phyloP scores from a whole-genome alignment of 768 basidiomycete species.

The Tylopilus balloui region DNA sequence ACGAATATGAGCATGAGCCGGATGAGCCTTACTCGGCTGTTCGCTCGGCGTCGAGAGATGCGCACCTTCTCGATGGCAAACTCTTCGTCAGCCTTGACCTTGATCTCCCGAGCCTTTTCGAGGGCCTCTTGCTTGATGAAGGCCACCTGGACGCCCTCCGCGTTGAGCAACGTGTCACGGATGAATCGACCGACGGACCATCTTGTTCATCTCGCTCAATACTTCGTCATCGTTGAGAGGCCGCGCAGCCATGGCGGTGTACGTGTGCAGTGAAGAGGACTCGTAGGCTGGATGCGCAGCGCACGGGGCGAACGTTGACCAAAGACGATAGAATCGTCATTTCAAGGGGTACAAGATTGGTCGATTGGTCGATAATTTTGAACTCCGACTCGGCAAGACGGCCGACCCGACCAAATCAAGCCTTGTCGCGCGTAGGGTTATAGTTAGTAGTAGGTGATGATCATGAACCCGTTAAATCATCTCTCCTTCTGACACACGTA shows the following conservation, averaged over 20 bases:
- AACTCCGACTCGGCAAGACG: not conserved
- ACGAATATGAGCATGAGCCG: not conserved
- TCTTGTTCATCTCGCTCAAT: conserved; percentile 96
- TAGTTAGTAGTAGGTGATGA: too few species aligned
- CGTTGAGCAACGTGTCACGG: conserved; percentile 1
- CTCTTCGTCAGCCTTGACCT: conserved; percentile 97
- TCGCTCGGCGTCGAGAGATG: not conserved
- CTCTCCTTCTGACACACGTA: too few species aligned
- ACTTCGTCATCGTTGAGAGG: conserved; percentile 94
- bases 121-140: conserved; percentile 99
- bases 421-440: not conserved
- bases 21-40: not conserved
- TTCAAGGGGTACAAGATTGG: not conserved
- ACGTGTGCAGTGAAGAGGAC: not conserved
- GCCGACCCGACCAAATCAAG: too few species aligned
- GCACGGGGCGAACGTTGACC: not conserved
- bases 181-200: conserved; percentile 52
- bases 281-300: not conserved
- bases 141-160: conserved; percentile 57
- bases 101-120: conserved; percentile 96
- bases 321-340: not conserved
- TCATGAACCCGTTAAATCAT: too few species aligned
- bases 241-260: conserved; percentile 57
- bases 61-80: conserved; percentile 95
- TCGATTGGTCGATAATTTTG: not conserved